Evolutionary conservation across 179 eudicot species (phyloP).

Genomic region (Heliamphora pulchella): DNA sequence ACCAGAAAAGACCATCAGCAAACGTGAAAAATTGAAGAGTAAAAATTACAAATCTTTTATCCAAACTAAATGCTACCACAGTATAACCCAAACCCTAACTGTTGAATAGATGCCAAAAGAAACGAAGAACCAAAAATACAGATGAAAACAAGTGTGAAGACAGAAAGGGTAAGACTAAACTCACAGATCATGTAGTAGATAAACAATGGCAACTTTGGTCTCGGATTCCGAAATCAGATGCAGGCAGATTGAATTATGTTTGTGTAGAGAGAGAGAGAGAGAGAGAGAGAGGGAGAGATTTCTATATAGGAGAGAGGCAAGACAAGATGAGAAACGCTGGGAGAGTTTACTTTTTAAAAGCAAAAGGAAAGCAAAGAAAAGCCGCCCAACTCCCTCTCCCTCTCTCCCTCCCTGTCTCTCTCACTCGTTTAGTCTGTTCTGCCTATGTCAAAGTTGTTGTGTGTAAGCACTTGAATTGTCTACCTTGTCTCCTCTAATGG

Average conservation of each 20-base stretch:
- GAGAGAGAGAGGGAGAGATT: background rate
- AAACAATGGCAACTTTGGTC: conserved; percentile 15
- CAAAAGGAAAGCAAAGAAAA: conserved; percentile 9
- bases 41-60: background rate
- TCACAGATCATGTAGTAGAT: conserved; percentile 17
- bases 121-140: background rate
- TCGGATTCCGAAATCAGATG: conserved; percentile 19
- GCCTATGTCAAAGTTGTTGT: background rate
- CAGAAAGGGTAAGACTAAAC: conserved; percentile 12
- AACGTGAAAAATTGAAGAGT: background rate
- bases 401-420: background rate
- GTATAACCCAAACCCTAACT: conserved; percentile 5
- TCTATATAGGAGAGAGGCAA: too few species aligned
- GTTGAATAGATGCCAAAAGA: background rate
- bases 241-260: conserved; percentile 4
- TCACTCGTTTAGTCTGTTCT: background rate
- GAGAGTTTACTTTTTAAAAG: conserved; percentile 13
- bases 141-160: background rate
- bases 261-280: conserved; percentile 2
- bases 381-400: conserved; percentile 9
- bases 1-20: background rate
- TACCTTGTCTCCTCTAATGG: background rate
- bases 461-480: background rate
- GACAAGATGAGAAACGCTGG: too few species aligned
- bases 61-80: background rate